phyloP scores from a whole-genome alignment of 305 asterid genomes.

The Andrographis paniculata region DNA sequence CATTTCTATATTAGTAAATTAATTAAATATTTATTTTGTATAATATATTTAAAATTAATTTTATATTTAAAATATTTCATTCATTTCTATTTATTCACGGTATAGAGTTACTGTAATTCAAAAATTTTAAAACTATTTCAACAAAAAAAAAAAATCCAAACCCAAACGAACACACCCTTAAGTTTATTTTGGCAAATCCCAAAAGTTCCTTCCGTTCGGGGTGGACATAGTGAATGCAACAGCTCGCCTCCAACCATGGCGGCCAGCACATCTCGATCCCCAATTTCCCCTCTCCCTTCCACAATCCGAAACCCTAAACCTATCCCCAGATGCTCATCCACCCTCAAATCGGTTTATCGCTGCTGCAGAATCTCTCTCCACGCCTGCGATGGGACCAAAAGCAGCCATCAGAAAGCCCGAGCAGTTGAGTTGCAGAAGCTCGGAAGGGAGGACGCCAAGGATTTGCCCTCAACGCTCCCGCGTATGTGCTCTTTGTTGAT shows the following conservation, averaged over 20 bases:
- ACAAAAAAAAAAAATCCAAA: too few species aligned
- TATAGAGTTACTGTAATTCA: too few species aligned
- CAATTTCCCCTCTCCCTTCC: slow-evolving; percentile 23
- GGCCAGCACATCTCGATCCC: slow-evolving; percentile 36
- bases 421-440: slow-evolving; percentile 54
- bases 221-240: not conserved
- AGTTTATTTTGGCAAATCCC: too few species aligned
- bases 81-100: too few species aligned
- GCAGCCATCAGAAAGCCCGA: slow-evolving; percentile 24
- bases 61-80: too few species aligned
- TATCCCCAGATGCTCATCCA: slow-evolving; percentile 11
- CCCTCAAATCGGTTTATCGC: slow-evolving; percentile 22
- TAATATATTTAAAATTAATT: too few species aligned
- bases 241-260: slow-evolving; percentile 30
- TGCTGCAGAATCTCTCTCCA: slow-evolving; percentile 30
- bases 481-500: too few species aligned
- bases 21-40: too few species aligned
- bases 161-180: too few species aligned
- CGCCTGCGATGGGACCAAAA: slow-evolving; percentile 25
- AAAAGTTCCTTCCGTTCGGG: too few species aligned
- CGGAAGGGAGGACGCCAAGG: slow-evolving; percentile 44
- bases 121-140: too few species aligned
- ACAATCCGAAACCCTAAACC: slow-evolving; percentile 18
- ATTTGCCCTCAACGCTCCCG: slow-evolving; percentile 54
- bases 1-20: too few species aligned